A percentile compares a stretch with the other conserved stretches of the same genome.
These are phyloP conservation scores for Myriangium duriaei DNA, from an alignment of 2,329 filamentous ascomycete species.

Conservation along the genomic window DNA sequence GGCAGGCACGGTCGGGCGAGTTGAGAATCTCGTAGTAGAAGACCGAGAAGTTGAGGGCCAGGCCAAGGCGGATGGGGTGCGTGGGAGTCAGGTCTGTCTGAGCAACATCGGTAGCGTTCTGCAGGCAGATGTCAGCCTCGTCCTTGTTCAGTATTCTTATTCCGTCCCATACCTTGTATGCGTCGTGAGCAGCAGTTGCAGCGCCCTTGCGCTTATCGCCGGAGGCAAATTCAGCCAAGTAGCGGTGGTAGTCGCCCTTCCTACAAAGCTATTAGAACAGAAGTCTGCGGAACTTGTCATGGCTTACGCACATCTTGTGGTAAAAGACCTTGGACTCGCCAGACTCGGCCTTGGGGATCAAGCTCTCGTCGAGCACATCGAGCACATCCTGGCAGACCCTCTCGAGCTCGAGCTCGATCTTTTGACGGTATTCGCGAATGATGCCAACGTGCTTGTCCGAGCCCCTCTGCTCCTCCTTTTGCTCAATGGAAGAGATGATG, in stretches of 20 bases:
- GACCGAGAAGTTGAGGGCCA: conserved; percentile 97
- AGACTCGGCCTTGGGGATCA: conserved; percentile 91
- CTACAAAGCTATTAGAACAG: conserved; percentile 34
- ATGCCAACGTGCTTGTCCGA: conserved; percentile 85
- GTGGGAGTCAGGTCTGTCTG: conserved; percentile 96
- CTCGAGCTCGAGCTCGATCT: conserved; percentile 57
- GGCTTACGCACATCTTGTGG: conserved; percentile 83
- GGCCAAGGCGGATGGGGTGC: conserved; percentile 93
- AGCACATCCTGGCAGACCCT: conserved; percentile 27
- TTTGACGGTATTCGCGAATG: conserved; percentile 95
- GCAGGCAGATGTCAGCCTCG: conserved; percentile 14
- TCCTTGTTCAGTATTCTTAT: not conserved
- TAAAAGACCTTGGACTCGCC: conserved; percentile 99
- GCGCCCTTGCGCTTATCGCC: conserved; percentile 86
- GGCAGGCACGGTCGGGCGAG: conserved; percentile 93
- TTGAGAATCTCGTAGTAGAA: conserved; percentile 99
- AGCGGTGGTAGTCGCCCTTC: conserved; percentile 97
- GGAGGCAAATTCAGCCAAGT: conserved; percentile 84
- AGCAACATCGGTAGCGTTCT: conserved; percentile 96
- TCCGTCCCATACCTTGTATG: conserved; percentile 85
- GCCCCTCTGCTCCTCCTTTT: conserved; percentile 99
- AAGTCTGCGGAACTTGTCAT: not conserved
- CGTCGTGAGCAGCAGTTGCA: conserved; percentile 78
- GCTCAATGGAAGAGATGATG: conserved; percentile 99
- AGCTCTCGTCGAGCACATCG: conserved; percentile 79